Evolutionary conservation across 2,329 filamentous ascomycete species (phyloP), one percentile per base, ranked within the genome.

Genomic region (Cladobotryum mycophilum): DNA sequence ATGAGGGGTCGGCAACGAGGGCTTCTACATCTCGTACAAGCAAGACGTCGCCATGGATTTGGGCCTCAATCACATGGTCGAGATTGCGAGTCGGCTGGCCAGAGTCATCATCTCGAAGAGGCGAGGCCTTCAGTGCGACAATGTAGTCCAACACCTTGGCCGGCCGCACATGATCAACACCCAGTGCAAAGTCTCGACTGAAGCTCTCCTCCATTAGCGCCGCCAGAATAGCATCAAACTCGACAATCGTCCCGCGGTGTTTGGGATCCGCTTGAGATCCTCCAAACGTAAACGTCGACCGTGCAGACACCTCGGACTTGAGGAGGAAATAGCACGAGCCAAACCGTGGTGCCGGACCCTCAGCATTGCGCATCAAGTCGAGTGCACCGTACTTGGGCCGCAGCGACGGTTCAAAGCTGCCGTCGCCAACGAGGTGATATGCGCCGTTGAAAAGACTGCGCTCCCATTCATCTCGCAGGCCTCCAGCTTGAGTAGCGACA

Each of bases 321-420:
- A 58, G 44, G 4, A 60, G 30, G 25, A 59, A 53, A 25, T 50
- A 60, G 41, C 54, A 56, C 2, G 55, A 59, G 2, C 58, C 57
- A 25, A 59, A 59, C 6, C 57, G 51, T 11, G 53, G 51, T 1
- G 57, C 53, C 12, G 55, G 55, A 8, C 58, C 55, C 14, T 58
- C 55, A 5, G 55, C 48, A 33, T 41, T 49, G 30, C 51, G 41
- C 49, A 54, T 52, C 8, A 60, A 45, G 41, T 58, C 54, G 13
- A 60, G 35, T 11, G 57, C 58, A 6, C 58, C 55, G 38, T 59
- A 59, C 20, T 58, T 56, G 15, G 56, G 56, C 14, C 56, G 47
- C 11, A 51, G 41, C 6, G 47, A 41, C 3, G 38, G 47, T n/a
- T 52, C 18, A 12, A 52, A 48, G 13, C 6, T 22, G 36, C 45